Conservation (phyloP, 2,329 filamentous ascomycete genomes). For the Alternaria tenuissima region DNA sequence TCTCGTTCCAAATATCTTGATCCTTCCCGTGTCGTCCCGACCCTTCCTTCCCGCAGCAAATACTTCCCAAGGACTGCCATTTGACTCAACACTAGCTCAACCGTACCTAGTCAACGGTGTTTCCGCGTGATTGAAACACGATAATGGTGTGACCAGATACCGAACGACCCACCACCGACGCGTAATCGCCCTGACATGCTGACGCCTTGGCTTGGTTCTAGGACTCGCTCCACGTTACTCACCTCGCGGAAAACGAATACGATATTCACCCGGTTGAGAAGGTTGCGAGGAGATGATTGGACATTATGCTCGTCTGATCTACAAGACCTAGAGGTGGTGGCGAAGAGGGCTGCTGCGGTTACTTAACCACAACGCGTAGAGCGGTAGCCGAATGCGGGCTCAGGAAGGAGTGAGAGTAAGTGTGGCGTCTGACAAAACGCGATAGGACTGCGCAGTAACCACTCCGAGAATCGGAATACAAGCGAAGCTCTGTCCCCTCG, state of each 20-base stretch:
- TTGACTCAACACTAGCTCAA: background rate
- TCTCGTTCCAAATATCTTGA: background rate
- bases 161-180: background rate
- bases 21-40: constrained; percentile 15
- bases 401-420: background rate
- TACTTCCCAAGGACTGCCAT: background rate
- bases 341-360: background rate
- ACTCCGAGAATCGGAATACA: background rate
- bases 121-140: background rate
- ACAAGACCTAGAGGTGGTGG: background rate
- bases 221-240: constrained; percentile 2
- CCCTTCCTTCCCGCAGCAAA: constrained; percentile 8
- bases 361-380: constrained; percentile 1
- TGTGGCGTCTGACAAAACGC: background rate
- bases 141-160: background rate
- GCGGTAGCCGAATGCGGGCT: background rate
- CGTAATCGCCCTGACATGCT: constrained; percentile 6
- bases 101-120: background rate
- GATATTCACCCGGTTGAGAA: constrained; percentile 13
- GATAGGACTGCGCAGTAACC: background rate
- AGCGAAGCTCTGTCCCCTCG: background rate
- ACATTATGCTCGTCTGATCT: background rate
- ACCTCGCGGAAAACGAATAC: constrained; percentile 10
- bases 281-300: background rate
- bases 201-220: constrained; percentile 10